Evolutionary conservation across 1,284 basidiomycete species (phyloP).

Genomic region (Heterobasidion parviporum): DNA sequence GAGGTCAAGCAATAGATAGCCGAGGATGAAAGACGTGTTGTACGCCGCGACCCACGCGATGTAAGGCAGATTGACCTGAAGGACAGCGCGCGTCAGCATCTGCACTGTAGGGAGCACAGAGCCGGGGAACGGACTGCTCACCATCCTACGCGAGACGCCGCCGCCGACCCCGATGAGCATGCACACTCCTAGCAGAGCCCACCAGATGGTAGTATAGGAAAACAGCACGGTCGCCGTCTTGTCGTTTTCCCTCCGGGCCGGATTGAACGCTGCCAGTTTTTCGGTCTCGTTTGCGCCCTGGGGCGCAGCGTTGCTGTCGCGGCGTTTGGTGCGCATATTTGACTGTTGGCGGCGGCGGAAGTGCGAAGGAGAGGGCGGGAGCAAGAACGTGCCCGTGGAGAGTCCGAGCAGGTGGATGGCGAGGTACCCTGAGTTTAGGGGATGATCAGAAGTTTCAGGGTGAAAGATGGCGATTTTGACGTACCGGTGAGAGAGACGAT

Average conservation of each 20-base stretch:
- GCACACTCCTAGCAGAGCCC: conserved; percentile 47
- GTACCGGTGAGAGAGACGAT: conserved; percentile 71
- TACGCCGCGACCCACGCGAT: conserved; percentile 86
- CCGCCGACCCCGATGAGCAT: conserved; percentile 30
- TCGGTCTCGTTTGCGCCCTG: conserved; percentile 12
- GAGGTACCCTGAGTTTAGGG: conserved; percentile 65
- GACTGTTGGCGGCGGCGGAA: conserved; percentile 44
- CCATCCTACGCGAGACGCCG: conserved; percentile 73
- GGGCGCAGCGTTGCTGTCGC: conserved; percentile 4
- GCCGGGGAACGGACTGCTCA: conserved; percentile 24
- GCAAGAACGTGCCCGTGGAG: conserved; percentile 72
- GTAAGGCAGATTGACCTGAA: conserved; percentile 82
- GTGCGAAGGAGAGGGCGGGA: conserved; percentile 70
- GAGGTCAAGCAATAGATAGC: conserved; percentile 75
- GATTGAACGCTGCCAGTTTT: too few species aligned
- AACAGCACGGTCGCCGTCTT: conserved; percentile 72
- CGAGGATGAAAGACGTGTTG: conserved; percentile 82
- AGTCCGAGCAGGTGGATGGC: conserved; percentile 86
- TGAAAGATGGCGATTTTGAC: conserved; percentile 9
- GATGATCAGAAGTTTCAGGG: background rate
- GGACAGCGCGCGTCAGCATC: background rate
- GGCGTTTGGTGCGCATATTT: background rate
- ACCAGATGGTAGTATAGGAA: conserved; percentile 76
- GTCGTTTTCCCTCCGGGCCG: conserved; percentile 41
- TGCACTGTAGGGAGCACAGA: too few species aligned